Percentiles rank a stretch among this genome's conserved stretches.
These are phyloP conservation scores for Hyaloscypha finlandica DNA, from an alignment of 495 filamentous ascomycete genomes.

Conservation along the genomic window DNA sequence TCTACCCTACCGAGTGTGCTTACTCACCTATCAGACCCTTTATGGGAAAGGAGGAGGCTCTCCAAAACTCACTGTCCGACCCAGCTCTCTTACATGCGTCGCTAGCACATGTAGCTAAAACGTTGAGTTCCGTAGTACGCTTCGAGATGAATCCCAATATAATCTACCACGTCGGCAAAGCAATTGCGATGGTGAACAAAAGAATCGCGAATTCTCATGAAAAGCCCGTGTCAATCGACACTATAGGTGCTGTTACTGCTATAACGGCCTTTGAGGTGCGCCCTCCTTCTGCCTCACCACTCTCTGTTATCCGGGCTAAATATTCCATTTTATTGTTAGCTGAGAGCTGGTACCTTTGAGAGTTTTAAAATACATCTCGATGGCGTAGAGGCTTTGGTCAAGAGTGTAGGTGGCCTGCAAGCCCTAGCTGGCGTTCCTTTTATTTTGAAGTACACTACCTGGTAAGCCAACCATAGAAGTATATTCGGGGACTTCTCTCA, in stretches of 20 bases:
- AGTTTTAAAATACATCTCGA: neutral
- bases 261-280: neutral
- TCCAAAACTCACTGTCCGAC: neutral
- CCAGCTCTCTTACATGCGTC: neutral
- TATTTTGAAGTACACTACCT: neutral
- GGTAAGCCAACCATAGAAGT: neutral
- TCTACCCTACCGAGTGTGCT: neutral
- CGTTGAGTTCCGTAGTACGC: neutral
- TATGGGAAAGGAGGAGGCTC: neutral
- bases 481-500: neutral
- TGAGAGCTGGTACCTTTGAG: neutral
- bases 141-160: neutral
- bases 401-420: neutral
- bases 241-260: neutral
- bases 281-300: neutral
- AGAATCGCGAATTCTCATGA: neutral
- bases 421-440: neutral
- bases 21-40: neutral
- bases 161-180: neutral
- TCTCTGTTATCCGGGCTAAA: neutral
- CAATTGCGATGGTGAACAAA: neutral
- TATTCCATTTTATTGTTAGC: neutral
- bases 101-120: neutral
- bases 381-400: neutral
- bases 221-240: neutral